phyloP scores from a whole-genome alignment of 1,139 yeast genomes.

The Taiozyma onychis region DNA sequence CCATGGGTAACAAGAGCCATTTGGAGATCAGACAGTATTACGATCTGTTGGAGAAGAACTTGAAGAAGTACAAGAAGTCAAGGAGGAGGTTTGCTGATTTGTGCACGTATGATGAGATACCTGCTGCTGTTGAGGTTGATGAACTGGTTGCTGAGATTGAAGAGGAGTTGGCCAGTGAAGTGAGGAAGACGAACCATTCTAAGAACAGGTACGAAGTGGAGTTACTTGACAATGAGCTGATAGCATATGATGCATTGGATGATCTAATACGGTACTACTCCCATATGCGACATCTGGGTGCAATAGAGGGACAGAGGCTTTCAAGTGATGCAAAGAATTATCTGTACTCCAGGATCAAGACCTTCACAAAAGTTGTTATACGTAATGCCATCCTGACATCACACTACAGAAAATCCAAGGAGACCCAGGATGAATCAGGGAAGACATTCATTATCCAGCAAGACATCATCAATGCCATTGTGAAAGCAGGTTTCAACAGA shows the following conservation, averaged over 20 bases:
- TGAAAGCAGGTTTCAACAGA: not conserved
- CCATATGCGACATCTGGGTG: not conserved
- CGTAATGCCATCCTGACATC: not conserved
- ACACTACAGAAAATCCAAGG: not conserved
- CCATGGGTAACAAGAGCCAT: slow-evolving; percentile 30
- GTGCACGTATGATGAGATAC: slow-evolving; percentile 32
- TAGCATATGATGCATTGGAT: not conserved
- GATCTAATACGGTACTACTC: not conserved
- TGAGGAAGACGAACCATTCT: not conserved
- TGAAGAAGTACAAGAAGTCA: slow-evolving; percentile 21
- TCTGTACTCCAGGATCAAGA: not conserved
- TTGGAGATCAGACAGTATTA: slow-evolving; percentile 36
- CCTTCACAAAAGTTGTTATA: not conserved
- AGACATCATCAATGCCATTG: not conserved
- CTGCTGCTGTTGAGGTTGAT: slow-evolving; percentile 41
- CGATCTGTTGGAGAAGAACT: slow-evolving; percentile 25
- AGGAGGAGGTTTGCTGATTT: slow-evolving; percentile 14
- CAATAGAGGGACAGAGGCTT: not conserved
- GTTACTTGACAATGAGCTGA: not conserved
- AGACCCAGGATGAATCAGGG: not conserved
- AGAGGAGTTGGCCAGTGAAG: slow-evolving; percentile 28
- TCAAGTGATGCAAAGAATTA: not conserved
- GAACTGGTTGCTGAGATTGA: slow-evolving; percentile 33
- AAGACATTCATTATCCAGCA: not conserved
- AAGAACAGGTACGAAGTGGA: not conserved